Base-by-base conservation (phyloP, 768 basidiomycete species). In the Megacollybia marginata region DNA sequence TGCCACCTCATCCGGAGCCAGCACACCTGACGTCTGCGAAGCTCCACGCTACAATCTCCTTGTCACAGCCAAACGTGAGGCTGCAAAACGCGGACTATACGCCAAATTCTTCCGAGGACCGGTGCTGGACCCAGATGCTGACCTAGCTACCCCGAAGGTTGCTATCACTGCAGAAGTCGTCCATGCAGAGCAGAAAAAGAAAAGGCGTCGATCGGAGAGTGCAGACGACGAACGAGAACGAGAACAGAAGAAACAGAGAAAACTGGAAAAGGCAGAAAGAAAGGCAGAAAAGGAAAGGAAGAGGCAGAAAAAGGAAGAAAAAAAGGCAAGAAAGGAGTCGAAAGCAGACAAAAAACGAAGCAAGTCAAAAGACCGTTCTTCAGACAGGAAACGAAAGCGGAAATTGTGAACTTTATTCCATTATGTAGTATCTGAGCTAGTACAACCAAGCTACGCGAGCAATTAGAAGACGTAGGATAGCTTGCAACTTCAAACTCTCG, bases 61-160 rank as follows among this genome's bases (percentile, higher is more conserved):
- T 48, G 69, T 79, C 0, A 63, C 68, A 4, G 88, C 90, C 5
- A 91, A 90, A 64, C 74, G 85, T 42, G 86, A 91, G 55, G 82
- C 88, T 9, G 93, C 92, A 0, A 80, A 76, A 52, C 73, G 78
- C 10, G 74, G 72, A 16, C 73, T 97, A 3, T 97, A 96, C 62
- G 73, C 89, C 4, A 73, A 74, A 51, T 95, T 96, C 64, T 88
- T 85, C 59, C 79, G 84, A 19, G 93, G 92, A 0, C 82, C 87
- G 16, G 68, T 85, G 33, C 64, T 90, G 15, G 78, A 77, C 2
- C 77, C 77, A 19, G 77, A 75, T 36, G 49, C 57, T 5, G 51
- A 54, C 16, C 44, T 33, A 50, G 58, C 28, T 18, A 33, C 46
- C 23, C 15, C 49, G 13, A 34, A 47, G 32, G 13, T 23, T n/a